Base-by-base conservation (phyloP, 148 eudicot genomes). In the Mesembryanthemum crystallinum region DNA sequence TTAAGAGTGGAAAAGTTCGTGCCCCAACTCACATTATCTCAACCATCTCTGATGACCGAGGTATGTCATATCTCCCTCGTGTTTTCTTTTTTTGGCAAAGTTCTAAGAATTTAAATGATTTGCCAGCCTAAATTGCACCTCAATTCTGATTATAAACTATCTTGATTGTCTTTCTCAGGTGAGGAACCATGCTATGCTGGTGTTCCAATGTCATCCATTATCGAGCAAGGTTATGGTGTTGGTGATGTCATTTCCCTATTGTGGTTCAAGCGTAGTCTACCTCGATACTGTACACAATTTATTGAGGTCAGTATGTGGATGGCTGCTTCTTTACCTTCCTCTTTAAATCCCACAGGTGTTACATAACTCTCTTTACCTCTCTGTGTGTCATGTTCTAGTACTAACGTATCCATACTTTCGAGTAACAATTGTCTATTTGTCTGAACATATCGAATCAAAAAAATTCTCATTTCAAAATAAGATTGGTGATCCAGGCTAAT, bases 241-340 rank as follows among this genome's bases (percentile, higher is more conserved):
- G 98, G 98, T 59, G 98, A 95, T 85, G 98, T 95, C 72, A 90
- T 95, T 73, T 95, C 98, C 72, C 85, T 95, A 39, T 73, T 95
- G 88, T 95, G 98, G 98, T 95, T 95, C 84, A 95, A 95, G 77
- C 94, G 98, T 77, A 95, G 94, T 84, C 96, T 95, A 78, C 98
- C 98, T 28, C 97, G 91, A 64, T 95, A 95, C 72, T 95, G 98
- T 65, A 87, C 98, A 47, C 88, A 90, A 64, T 95, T 95, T 77
- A 95, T 95, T 76, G 98, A 95, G 96, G 98, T 95, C 57, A 73
- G 74, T 62, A 30, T 7, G 28, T 69, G 14, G 18, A 43, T 54
- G n/a, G 61, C 8, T 66, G 27, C 7, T 57, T 14, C n/a, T 0
- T 43, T n/a, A 14, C 4, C 5, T n/a, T 45, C 28, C 21, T 11